phyloP scores from a whole-genome alignment of 176 grass and related monocot species.

The Zea mays region Zm-B73-REFERENCE-NAM-5.0 NC_050105.1:121474501-121475000 shows the following conservation, averaged over 20 bases:
- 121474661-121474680: not conserved
- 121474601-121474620: not conserved
- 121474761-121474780: slow-evolving; percentile 93
- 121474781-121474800: slow-evolving; percentile 80
- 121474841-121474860: slow-evolving; percentile 91
- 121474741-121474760: slow-evolving; percentile 83
- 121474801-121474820: slow-evolving; percentile 75
- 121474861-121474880: slow-evolving; percentile 44
- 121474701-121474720: slow-evolving; percentile 21
- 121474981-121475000: slow-evolving; percentile 1
- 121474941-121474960: slow-evolving; percentile 22
- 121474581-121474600: not conserved
- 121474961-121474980: not conserved
- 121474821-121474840: slow-evolving; percentile 93
- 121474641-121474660: not conserved
- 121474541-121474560: not conserved
- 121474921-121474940: slow-evolving; percentile 15
- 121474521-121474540: not conserved
- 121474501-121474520: slow-evolving; percentile 29
- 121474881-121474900: slow-evolving; percentile 18
- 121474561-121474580: slow-evolving; percentile 2
- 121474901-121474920: slow-evolving; percentile 2
- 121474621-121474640: not conserved
- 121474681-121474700: slow-evolving; percentile 4
- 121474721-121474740: slow-evolving; percentile 53